A percentile compares a stretch with the other conserved stretches of the same genome.
These are phyloP conservation scores for Candida arabinofermentans DNA, from an alignment of 805 yeast genomes.

Conservation along the genomic window DNA sequence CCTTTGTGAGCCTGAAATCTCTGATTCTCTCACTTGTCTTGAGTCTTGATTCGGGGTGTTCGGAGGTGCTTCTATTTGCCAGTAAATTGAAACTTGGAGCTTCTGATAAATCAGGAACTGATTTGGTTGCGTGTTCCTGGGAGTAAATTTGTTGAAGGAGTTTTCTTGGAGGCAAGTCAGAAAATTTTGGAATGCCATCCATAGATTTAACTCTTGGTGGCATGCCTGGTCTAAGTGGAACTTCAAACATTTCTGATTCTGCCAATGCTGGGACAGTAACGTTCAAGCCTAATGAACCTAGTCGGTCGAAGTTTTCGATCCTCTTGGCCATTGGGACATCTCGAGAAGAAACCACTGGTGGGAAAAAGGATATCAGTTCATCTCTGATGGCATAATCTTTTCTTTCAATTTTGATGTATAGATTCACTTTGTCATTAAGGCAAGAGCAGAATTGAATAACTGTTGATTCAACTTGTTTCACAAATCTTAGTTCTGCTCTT, in stretches of 20 bases:
- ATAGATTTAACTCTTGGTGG: conserved; percentile 1
- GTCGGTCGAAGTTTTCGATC: background rate
- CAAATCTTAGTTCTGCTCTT: conserved; percentile 24
- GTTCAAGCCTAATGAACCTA: conserved; percentile 1
- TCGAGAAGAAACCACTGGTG: background rate
- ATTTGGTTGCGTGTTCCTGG: background rate
- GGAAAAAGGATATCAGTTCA: conserved; percentile 6
- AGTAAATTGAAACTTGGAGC: background rate
- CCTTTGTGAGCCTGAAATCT: conserved; percentile 1
- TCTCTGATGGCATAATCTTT: conserved; percentile 1
- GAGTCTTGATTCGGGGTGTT: background rate
- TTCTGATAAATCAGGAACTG: conserved; percentile 9
- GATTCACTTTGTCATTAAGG: conserved; percentile 10
- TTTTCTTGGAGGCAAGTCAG: no score
- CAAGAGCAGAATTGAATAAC: conserved; percentile 18
- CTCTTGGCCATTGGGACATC: background rate
- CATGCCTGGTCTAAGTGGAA: background rate
- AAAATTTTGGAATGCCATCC: background rate
- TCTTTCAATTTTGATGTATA: conserved; percentile 13
- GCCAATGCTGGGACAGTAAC: background rate
- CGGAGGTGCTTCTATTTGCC: conserved; percentile 1
- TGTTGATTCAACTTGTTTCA: conserved; percentile 11
- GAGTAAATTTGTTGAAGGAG: background rate
- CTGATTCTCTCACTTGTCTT: conserved; percentile 1
- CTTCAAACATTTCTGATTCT: background rate